Conservation (phyloP, 2,329 filamentous ascomycete genomes). For the Bertia moriformis region DNA sequence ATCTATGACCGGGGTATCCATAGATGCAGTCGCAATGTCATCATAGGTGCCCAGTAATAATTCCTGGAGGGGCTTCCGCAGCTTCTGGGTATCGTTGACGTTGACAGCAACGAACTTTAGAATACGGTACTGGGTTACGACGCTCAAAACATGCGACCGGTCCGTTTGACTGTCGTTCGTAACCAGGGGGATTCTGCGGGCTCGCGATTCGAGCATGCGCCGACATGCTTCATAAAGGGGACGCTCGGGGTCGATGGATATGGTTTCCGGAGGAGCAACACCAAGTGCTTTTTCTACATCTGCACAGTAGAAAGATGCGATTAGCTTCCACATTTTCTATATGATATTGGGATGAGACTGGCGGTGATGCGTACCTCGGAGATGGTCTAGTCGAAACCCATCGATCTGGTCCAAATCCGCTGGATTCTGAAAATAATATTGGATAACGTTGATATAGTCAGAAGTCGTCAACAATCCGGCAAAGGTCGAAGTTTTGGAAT, state of each 20-base stretch:
- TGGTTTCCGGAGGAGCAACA: slow-evolving; percentile 51
- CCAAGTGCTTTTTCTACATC: slow-evolving; percentile 55
- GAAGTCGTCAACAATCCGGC: slow-evolving; percentile 54
- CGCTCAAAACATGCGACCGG: slow-evolving; percentile 51
- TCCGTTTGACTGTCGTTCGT: slow-evolving; percentile 55
- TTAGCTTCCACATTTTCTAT: not conserved
- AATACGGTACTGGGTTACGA: slow-evolving; percentile 57
- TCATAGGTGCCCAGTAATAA: slow-evolving; percentile 47
- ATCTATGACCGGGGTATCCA: slow-evolving; percentile 59
- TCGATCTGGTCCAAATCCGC: slow-evolving; percentile 50
- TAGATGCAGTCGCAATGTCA: slow-evolving; percentile 43
- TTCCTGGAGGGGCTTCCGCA: slow-evolving; percentile 47
- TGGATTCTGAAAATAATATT: slow-evolving; percentile 60
- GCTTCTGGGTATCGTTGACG: slow-evolving; percentile 49
- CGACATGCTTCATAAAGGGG: slow-evolving; percentile 57
- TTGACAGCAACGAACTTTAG: slow-evolving; percentile 60
- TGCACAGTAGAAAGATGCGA: slow-evolving; percentile 12
- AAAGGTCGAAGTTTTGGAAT: slow-evolving; percentile 54
- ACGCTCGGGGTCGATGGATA: slow-evolving; percentile 50
- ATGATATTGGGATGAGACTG: not conserved
- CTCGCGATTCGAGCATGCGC: slow-evolving; percentile 52
- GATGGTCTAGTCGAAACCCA: slow-evolving; percentile 50
- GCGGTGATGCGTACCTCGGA: slow-evolving; percentile 31
- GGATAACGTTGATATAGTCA: slow-evolving; percentile 60
- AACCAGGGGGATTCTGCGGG: slow-evolving; percentile 52